Evolutionary conservation across 148 eudicot genomes (phyloP).

Genomic region (Vaccinium macrocarpon): DNA sequence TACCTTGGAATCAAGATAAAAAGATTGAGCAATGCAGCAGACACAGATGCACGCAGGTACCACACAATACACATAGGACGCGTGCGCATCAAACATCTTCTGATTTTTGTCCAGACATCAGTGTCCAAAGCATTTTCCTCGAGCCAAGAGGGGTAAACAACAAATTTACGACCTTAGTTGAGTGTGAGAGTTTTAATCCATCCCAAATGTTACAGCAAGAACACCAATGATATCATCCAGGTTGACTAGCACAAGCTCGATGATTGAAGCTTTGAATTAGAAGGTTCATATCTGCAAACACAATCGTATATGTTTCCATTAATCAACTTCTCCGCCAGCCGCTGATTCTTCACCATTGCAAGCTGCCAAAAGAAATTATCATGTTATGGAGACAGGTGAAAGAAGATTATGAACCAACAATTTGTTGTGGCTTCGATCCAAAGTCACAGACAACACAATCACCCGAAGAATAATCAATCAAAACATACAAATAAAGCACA

Average conservation of each 20-base stretch:
- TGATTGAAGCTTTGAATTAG: conserved; percentile 17
- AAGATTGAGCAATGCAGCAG: too few species aligned
- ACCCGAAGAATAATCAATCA: background rate
- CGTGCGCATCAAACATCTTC: background rate
- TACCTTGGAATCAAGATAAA: too few species aligned
- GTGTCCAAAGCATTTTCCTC: background rate
- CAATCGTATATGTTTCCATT: conserved; percentile 88
- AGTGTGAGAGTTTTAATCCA: background rate
- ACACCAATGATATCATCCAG: background rate
- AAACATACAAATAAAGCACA: background rate
- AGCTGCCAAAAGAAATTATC: conserved; percentile 46
- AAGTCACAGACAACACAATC: background rate
- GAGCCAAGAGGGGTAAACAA: background rate
- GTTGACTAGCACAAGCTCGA: background rate
- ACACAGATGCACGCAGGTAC: too few species aligned
- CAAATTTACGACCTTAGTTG: background rate
- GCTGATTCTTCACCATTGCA: conserved; percentile 99
- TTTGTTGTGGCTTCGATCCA: background rate
- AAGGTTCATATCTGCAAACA: conserved; percentile 87
- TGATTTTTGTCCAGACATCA: background rate
- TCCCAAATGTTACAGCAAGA: background rate
- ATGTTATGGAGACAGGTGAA: background rate
- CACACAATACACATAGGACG: too few species aligned
- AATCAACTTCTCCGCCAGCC: conserved; percentile 86
- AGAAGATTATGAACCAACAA: background rate